Evolutionary conservation across 108 stramenopile genomes (phyloP).

Genomic region (Parmales sp.): DNA sequence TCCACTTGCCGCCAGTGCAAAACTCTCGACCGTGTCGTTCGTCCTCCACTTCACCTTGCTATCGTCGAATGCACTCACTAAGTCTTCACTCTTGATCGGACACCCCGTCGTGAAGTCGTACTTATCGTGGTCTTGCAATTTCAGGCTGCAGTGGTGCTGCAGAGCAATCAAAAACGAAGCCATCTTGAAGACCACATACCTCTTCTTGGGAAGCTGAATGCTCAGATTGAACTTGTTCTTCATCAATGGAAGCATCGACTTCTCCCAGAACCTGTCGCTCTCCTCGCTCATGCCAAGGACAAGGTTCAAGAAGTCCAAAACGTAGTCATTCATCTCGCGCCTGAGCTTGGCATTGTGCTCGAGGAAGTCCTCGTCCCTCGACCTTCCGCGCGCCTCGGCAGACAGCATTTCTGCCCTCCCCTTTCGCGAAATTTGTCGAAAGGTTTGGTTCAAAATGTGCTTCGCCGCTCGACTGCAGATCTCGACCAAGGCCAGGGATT

Average conservation of each 20-base stretch:
- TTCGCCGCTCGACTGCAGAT: background rate
- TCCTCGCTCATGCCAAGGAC: background rate
- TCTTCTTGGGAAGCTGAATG: background rate
- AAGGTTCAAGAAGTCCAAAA: conserved; percentile 1
- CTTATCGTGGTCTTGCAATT: background rate
- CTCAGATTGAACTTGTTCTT: background rate
- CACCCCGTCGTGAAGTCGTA: background rate
- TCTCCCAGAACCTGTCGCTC: conserved; percentile 8
- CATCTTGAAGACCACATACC: conserved; percentile 5
- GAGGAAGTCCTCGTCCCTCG: conserved; percentile 4
- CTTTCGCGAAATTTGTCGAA: background rate
- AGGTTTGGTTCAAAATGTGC: conserved; percentile 2
- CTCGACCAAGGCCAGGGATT: background rate
- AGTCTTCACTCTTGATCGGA: background rate
- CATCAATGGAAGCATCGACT: background rate
- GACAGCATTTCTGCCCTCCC: background rate
- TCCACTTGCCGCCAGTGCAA: background rate
- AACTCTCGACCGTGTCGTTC: conserved; percentile 3
- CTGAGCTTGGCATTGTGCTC: conserved; percentile 3
- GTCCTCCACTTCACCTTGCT: conserved; percentile 10
- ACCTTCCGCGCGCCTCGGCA: background rate
- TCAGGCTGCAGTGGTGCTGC: background rate
- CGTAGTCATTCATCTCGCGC: background rate
- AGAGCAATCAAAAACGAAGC: background rate
- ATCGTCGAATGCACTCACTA: background rate